Percentiles rank a stretch among this genome's conserved stretches.
phyloP scores from a whole-genome alignment of 169 alveolate genomes.

The Cryptosporidium felis region DNA sequence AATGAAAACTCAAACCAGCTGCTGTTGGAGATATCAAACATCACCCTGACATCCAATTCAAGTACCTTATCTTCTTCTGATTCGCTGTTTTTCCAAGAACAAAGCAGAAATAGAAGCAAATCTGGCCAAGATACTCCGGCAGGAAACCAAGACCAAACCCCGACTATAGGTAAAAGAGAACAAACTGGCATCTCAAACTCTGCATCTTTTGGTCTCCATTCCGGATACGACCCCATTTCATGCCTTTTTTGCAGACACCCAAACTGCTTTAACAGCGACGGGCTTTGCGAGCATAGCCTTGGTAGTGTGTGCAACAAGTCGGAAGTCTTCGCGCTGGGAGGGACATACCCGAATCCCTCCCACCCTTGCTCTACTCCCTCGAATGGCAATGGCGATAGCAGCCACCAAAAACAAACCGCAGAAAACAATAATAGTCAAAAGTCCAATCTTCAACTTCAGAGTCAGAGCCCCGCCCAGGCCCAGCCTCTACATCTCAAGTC shows the following conservation, averaged over 20 bases:
- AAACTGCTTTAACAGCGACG: neutral
- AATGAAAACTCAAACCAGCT: constrained; percentile 15
- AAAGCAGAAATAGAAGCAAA: neutral
- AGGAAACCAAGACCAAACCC: neutral
- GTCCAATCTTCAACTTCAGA: too few relatives aligned
- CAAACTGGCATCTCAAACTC: neutral
- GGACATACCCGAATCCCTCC: too few relatives aligned
- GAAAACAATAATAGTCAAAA: too few relatives aligned
- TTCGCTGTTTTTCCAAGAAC: constrained; percentile 29
- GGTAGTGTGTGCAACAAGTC: too few relatives aligned
- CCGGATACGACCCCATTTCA: constrained; percentile 56
- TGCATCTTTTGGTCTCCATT: neutral
- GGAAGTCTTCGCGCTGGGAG: too few relatives aligned
- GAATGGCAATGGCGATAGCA: too few relatives aligned
- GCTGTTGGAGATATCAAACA: constrained; percentile 34
- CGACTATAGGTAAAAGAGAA: neutral
- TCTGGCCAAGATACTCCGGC: neutral
- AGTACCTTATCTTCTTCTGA: constrained; percentile 60
- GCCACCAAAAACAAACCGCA: too few relatives aligned
- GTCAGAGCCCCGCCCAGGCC: too few relatives aligned
- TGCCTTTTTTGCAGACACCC: neutral
- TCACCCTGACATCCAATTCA: constrained; percentile 51
- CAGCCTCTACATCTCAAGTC: too few relatives aligned
- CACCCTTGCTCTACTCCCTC: too few relatives aligned
- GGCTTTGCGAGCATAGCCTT: too few relatives aligned